Conservation (phyloP, 2,329 filamentous ascomycete genomes). For the Neofusicoccum parvum region DNA sequence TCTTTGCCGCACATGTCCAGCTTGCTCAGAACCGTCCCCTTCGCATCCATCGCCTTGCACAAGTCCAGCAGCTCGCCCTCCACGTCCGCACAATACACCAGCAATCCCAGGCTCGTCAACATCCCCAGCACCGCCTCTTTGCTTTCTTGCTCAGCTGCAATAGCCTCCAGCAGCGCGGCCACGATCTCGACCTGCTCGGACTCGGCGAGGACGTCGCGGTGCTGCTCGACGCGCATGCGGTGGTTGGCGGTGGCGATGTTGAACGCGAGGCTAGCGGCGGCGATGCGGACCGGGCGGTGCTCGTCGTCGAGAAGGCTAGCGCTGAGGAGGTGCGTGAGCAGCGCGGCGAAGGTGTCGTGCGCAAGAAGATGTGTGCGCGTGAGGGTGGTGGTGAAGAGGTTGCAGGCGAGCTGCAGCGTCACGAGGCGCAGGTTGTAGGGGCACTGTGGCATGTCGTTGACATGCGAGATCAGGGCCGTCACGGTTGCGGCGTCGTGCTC, state of each 20-base stretch:
- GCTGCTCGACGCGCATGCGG: conserved; percentile 56
- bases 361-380: conserved; percentile 67
- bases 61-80: conserved; percentile 79
- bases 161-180: conserved; percentile 77
- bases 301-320: conserved; percentile 76
- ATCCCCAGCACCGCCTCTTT: conserved; percentile 75
- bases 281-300: conserved; percentile 74
- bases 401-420: conserved; percentile 80
- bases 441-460: conserved; percentile 59
- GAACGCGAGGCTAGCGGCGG: conserved; percentile 80
- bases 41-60: conserved; percentile 74
- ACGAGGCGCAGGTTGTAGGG: conserved; percentile 85
- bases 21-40: conserved; percentile 11
- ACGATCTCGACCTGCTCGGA: conserved; percentile 78
- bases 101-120: conserved; percentile 72
- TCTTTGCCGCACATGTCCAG: conserved; percentile 12
- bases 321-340: conserved; percentile 69
- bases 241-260: conserved; percentile 77
- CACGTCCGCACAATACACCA: conserved; percentile 70
- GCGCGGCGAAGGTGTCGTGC: conserved; percentile 47
- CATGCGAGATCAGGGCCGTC: conserved; percentile 56
- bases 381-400: conserved; percentile 76
- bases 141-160: conserved; percentile 54
- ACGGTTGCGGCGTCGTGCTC: conserved; percentile 61
- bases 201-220: conserved; percentile 61